Percentiles rank a stretch among this genome's conserved stretches.
phyloP scores from a whole-genome alignment of 495 filamentous ascomycete genomes.

The Penicillium ochrochloron region DNA sequence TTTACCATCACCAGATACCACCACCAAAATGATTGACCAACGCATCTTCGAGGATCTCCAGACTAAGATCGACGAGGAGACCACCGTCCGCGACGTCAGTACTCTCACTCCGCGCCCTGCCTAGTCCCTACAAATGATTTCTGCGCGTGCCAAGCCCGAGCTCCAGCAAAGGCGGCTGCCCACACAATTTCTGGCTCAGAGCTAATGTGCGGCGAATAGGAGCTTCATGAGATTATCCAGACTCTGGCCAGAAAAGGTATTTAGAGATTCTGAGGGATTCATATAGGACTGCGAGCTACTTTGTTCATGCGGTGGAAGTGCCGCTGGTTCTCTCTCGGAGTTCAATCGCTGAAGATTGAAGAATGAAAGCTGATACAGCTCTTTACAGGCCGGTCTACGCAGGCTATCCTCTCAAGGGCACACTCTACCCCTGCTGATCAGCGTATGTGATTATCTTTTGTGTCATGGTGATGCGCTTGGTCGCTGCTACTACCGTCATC shows the following conservation, averaged over 20 bases:
- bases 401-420: slow-evolving; percentile 81
- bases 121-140: slow-evolving; percentile 17
- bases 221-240: slow-evolving; percentile 79
- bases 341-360: slow-evolving; percentile 1
- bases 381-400: slow-evolving; percentile 61
- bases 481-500: not conserved
- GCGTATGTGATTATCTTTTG: slow-evolving; percentile 56
- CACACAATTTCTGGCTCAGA: slow-evolving; percentile 16
- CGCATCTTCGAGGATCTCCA: slow-evolving; percentile 88
- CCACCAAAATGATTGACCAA: slow-evolving; percentile 66
- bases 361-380: slow-evolving; percentile 16
- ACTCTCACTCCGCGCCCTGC: slow-evolving; percentile 10
- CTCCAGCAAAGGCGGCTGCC: slow-evolving; percentile 17
- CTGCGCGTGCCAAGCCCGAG: slow-evolving; percentile 33
- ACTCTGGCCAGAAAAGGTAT: slow-evolving; percentile 73
- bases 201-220: slow-evolving; percentile 44
- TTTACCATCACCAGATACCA: slow-evolving; percentile 14
- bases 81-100: slow-evolving; percentile 72
- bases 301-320: not conserved
- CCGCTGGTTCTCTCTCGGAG: not conserved
- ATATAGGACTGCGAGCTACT: not conserved
- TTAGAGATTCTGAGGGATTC: not conserved
- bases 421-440: slow-evolving; percentile 83
- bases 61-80: slow-evolving; percentile 86
- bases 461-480: not conserved